These are phyloP conservation scores for baker's yeast (Saccharomyces cerevisiae) DNA, from an alignment of 805 yeast species.

Conservation along the genomic window DNA sequence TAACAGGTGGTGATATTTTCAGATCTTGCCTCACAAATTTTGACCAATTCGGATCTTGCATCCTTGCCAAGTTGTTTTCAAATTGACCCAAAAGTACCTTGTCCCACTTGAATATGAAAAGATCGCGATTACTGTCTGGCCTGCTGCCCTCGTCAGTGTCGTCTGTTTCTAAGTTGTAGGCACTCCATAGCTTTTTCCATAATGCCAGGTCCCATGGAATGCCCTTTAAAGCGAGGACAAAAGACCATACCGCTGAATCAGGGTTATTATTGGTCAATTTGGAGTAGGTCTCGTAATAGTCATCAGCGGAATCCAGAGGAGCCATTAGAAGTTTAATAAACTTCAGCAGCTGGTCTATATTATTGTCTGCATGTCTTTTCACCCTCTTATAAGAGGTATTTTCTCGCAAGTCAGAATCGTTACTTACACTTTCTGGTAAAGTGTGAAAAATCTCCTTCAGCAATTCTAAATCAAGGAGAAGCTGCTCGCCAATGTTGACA, in stretches of 20 bases:
- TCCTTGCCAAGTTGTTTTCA: slow-evolving; percentile 17
- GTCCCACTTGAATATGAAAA: slow-evolving; percentile 19
- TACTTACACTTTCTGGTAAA: slow-evolving; percentile 15
- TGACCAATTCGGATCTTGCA: slow-evolving; percentile 25
- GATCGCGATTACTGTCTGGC: slow-evolving; percentile 4
- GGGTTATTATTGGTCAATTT: slow-evolving; percentile 18
- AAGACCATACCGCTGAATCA: slow-evolving; percentile 28
- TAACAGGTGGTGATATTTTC: slow-evolving; percentile 10
- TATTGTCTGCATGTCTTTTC: slow-evolving; percentile 20
- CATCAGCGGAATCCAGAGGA: slow-evolving; percentile 38
- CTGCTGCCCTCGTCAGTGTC: slow-evolving; percentile 3
- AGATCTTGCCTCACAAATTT: slow-evolving; percentile 22
- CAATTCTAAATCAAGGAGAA: slow-evolving; percentile 61
- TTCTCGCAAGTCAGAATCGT: slow-evolving; percentile 10
- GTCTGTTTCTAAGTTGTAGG: slow-evolving; percentile 12
- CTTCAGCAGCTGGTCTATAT: slow-evolving; percentile 12
- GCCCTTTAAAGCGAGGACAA: slow-evolving; percentile 24
- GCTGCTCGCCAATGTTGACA: slow-evolving; percentile 61
- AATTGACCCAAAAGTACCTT: slow-evolving; percentile 10
- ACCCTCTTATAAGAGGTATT: slow-evolving; percentile 21
- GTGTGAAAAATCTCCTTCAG: slow-evolving; percentile 45
- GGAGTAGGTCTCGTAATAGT: slow-evolving; percentile 33
- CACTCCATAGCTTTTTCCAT: slow-evolving; percentile 26
- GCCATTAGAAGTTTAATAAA: slow-evolving; percentile 24
- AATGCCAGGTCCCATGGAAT: slow-evolving; percentile 24